These are phyloP conservation scores for Nothophaeocryptopus gaeumannii DNA, from an alignment of 2,329 filamentous ascomycete genomes.

Conservation along the genomic window DNA sequence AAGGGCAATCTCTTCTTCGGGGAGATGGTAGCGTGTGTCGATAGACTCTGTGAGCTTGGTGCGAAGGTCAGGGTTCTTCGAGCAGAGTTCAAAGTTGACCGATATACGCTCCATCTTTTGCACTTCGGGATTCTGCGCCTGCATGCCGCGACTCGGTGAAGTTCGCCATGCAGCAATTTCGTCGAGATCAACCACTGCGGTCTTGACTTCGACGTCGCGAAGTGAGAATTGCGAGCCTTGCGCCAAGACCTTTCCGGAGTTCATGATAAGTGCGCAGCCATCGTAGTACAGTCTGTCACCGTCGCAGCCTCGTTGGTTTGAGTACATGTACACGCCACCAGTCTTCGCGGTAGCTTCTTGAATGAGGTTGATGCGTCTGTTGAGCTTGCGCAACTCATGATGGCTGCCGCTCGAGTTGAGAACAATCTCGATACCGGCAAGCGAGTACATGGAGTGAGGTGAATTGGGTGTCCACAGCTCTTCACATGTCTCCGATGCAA, in stretches of 20 bases:
- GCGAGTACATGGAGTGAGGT: slow-evolving; percentile 59
- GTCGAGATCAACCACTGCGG: slow-evolving; percentile 61
- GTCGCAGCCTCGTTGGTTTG: slow-evolving; percentile 58
- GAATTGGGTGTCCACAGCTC: slow-evolving; percentile 62
- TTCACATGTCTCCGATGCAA: slow-evolving; percentile 67
- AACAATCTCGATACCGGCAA: slow-evolving; percentile 61
- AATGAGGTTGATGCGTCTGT: slow-evolving; percentile 62
- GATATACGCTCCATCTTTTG: slow-evolving; percentile 48
- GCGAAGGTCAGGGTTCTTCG: slow-evolving; percentile 10
- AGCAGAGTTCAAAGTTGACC: slow-evolving; percentile 44
- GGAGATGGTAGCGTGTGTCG: slow-evolving; percentile 54
- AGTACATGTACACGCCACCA: slow-evolving; percentile 62
- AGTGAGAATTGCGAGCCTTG: slow-evolving; percentile 66
- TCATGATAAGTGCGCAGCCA: slow-evolving; percentile 60
- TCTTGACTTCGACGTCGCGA: slow-evolving; percentile 55
- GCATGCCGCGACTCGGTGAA: slow-evolving; percentile 56
- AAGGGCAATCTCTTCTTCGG: slow-evolving; percentile 66
- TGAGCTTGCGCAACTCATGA: slow-evolving; percentile 64
- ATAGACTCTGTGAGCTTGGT: slow-evolving; percentile 47
- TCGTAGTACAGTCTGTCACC: slow-evolving; percentile 63
- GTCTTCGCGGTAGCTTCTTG: slow-evolving; percentile 62
- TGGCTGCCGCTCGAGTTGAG: slow-evolving; percentile 69
- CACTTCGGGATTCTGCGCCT: slow-evolving; percentile 50
- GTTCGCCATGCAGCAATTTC: slow-evolving; percentile 63
- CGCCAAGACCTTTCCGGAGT: slow-evolving; percentile 61